phyloP scores from a whole-genome alignment of 805 yeast genomes.

The Saccharomycopsis lassenensis region DNA sequence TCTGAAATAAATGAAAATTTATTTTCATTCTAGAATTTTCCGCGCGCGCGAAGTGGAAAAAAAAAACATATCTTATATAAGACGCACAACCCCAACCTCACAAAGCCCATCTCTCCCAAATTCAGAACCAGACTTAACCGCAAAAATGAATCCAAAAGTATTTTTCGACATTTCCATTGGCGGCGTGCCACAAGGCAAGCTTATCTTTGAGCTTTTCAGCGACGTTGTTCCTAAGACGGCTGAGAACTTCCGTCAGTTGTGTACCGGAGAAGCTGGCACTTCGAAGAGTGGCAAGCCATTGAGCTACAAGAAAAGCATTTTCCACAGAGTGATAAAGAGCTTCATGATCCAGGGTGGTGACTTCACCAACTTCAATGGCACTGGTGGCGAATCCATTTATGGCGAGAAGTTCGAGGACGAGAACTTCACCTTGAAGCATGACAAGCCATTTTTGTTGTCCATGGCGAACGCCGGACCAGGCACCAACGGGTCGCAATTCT shows the following conservation, averaged over 20 bases:
- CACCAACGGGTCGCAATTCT: constrained; percentile 94
- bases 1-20: no score
- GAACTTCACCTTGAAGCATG: constrained; percentile 66
- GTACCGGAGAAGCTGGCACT: constrained; percentile 79
- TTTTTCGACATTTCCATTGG: constrained; percentile 75
- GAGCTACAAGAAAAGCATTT: constrained; percentile 71
- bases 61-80: no score
- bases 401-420: constrained; percentile 89
- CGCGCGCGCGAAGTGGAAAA: no score
- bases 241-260: constrained; percentile 78
- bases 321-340: constrained; percentile 82
- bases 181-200: constrained; percentile 58
- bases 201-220: constrained; percentile 61
- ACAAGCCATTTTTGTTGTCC: constrained; percentile 75
- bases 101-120: not conserved
- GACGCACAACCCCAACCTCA: not conserved
- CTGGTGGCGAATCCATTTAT: constrained; percentile 76
- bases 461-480: constrained; percentile 97
- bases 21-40: no score
- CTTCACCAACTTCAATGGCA: constrained; percentile 61
- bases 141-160: constrained; percentile 53
- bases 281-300: constrained; percentile 54
- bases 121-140: no score
- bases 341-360: constrained; percentile 97
- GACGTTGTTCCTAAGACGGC: constrained; percentile 81